Evolutionary conservation across 2,329 filamentous ascomycete genomes (phyloP), one percentile per base, ranked within the genome.

Genomic region (Diaporthe destruens): DNA sequence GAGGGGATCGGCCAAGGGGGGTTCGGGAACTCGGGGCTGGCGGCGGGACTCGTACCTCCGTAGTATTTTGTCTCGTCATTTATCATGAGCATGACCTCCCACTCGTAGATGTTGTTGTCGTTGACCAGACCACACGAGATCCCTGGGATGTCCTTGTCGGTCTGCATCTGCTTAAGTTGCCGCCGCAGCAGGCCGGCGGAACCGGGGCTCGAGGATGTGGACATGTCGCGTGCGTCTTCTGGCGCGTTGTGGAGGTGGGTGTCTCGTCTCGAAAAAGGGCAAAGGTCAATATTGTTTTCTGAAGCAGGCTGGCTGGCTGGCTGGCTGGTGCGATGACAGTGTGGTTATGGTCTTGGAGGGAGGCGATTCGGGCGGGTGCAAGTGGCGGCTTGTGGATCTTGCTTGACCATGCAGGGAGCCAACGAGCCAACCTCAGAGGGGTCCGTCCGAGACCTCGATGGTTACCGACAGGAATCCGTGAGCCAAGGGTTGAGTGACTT

Each of bases 51-150:
- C 29, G 72, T 84, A 96, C 95, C 95, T 78, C 95, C 95, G 78
- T 98, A 98, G 82, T 94, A 93, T 84, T 95, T 96, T 84, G 93
- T 95, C 80, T 97, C 95, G 78, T 98, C 95, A 75, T 91, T 94
- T 76, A 98, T 96, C 96, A 99, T 98, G 74, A 99, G 90, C 93
- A 98, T 98, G 25, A 98, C 95, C 83, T 98, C 95, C 96, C 96
- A 99, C 85, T 97, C 93, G 77, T 98, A 98, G 12, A 98, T 91
- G 81, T 97, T 97, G 84, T 85, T 93, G 81, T 93, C 93, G 78
- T 92, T 91, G 68, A 95, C 91, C 55, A 99, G 86, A 0, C 96
- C 96, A 78, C 94, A 97, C 75, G 95, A 98, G 80, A 98, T 98
- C 69, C 96, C 96, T 0, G 94, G 94, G 59, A 98, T 93, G 82